Conservation (phyloP, 176 grass and related monocot species). For the Eleusine indica region DNA sequence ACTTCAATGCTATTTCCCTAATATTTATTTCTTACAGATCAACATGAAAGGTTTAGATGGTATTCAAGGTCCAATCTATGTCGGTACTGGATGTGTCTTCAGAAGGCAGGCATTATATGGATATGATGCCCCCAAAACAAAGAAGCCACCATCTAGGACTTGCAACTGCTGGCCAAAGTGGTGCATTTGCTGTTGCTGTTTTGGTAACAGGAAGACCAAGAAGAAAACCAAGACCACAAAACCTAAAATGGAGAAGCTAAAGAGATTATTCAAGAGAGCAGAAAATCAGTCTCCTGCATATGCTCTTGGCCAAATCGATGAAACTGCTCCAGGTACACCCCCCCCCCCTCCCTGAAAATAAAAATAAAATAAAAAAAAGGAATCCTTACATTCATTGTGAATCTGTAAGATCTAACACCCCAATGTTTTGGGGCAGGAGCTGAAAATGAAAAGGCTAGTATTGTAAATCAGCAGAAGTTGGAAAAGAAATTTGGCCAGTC, state of each 20-base stretch:
- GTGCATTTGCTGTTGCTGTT: conserved; percentile 68
- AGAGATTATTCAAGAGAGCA: conserved; percentile 56
- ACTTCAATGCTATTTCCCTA: neutral
- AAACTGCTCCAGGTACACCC: conserved; percentile 54
- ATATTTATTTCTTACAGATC: conserved; percentile 56
- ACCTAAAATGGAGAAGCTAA: conserved; percentile 66
- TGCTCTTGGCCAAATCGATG: conserved; percentile 69
- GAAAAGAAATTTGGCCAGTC: conserved; percentile 84
- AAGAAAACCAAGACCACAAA: conserved; percentile 57
- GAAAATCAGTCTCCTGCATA: conserved; percentile 65
- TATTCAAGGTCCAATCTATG: conserved; percentile 95
- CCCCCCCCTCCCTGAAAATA: no score
- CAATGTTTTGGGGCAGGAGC: conserved; percentile 33
- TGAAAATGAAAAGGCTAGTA: conserved; percentile 49
- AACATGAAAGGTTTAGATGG: conserved; percentile 99
- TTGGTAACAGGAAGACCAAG: conserved; percentile 59
- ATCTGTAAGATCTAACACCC: neutral
- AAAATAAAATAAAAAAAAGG: no score
- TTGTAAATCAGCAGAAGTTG: conserved; percentile 61
- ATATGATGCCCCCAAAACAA: conserved; percentile 83
- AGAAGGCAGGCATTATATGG: conserved; percentile 83
- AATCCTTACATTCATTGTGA: neutral
- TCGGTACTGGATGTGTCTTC: conserved; percentile 88
- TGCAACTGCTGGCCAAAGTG: conserved; percentile 96
- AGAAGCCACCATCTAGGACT: conserved; percentile 84